These are phyloP conservation scores for Aureobasidium zeae DNA, from an alignment of 2,329 filamentous ascomycete species.

Conservation along the genomic window DNA sequence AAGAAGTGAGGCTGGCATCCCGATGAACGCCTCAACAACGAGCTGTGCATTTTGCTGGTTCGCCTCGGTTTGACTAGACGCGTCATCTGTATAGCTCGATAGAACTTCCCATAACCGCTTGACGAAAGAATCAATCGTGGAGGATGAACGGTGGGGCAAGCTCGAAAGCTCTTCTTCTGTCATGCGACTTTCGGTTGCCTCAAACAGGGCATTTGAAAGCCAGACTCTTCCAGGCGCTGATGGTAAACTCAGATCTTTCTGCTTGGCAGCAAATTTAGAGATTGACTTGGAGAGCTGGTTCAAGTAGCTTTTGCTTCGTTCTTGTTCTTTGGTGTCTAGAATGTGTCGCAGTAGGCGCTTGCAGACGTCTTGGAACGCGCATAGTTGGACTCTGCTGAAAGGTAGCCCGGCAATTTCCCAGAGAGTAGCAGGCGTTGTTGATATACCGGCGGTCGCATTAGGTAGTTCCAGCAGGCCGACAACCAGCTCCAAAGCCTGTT, in stretches of 20 bases:
- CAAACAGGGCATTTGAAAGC: background rate
- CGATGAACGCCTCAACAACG: background rate
- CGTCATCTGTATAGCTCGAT: background rate
- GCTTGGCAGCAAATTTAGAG: slow-evolving; percentile 1
- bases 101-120: slow-evolving; percentile 4
- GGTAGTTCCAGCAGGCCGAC: slow-evolving; percentile 15
- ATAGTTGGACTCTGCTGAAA: background rate
- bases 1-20: slow-evolving; percentile 1
- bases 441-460: slow-evolving; percentile 17
- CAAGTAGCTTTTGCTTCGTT: slow-evolving; percentile 16
- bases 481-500: slow-evolving; percentile 12
- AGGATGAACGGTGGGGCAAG: slow-evolving; percentile 8
- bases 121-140: slow-evolving; percentile 1
- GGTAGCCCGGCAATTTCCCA: slow-evolving; percentile 1
- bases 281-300: background rate
- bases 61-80: background rate
- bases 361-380: slow-evolving; percentile 2
- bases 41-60: background rate
- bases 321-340: slow-evolving; percentile 20
- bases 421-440: background rate
- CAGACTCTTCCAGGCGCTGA: slow-evolving; percentile 2
- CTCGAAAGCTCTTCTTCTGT: slow-evolving; percentile 1
- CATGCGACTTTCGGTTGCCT: slow-evolving; percentile 1
- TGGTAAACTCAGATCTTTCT: background rate
- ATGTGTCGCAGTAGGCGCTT: slow-evolving; percentile 16